Evolutionary conservation across 768 basidiomycete genomes (phyloP).

Genomic region (Suillus ampliporus): DNA sequence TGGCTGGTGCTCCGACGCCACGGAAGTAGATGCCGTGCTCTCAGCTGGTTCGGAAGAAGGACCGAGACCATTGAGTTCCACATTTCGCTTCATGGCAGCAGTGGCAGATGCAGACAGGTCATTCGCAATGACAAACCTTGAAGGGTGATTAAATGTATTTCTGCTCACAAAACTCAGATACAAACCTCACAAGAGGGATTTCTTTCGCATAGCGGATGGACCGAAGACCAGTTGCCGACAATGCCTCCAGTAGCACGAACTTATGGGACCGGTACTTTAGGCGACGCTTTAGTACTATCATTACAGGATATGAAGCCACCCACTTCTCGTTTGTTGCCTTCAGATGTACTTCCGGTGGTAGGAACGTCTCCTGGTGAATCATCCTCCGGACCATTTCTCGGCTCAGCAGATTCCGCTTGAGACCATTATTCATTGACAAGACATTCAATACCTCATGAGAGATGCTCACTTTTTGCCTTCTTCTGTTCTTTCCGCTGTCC

Average conservation of each 20-base stretch:
- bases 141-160: constrained; percentile 48
- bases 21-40: constrained; percentile 17
- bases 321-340: constrained; percentile 29
- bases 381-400: constrained; percentile 1
- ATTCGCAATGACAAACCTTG: constrained; percentile 91
- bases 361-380: background rate
- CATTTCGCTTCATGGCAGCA: constrained; percentile 85
- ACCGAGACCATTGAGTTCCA: constrained; percentile 78
- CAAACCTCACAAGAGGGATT: constrained; percentile 88
- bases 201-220: constrained; percentile 98
- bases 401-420: constrained; percentile 3
- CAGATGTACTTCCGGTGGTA: background rate
- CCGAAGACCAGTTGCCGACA: constrained; percentile 94
- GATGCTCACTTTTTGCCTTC: constrained; percentile 49
- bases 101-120: constrained; percentile 86
- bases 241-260: constrained; percentile 86
- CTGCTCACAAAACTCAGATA: constrained; percentile 5
- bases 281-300: constrained; percentile 8
- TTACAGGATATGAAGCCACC: constrained; percentile 15
- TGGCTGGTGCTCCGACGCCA: constrained; percentile 17
- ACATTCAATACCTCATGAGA: background rate
- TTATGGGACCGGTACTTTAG: constrained; percentile 61
- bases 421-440: background rate
- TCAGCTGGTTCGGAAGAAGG: constrained; percentile 32
- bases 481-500: constrained; percentile 43